Evolutionary conservation across 2,329 filamentous ascomycete genomes (phyloP).

Genomic region (Emmonsia crescens): DNA sequence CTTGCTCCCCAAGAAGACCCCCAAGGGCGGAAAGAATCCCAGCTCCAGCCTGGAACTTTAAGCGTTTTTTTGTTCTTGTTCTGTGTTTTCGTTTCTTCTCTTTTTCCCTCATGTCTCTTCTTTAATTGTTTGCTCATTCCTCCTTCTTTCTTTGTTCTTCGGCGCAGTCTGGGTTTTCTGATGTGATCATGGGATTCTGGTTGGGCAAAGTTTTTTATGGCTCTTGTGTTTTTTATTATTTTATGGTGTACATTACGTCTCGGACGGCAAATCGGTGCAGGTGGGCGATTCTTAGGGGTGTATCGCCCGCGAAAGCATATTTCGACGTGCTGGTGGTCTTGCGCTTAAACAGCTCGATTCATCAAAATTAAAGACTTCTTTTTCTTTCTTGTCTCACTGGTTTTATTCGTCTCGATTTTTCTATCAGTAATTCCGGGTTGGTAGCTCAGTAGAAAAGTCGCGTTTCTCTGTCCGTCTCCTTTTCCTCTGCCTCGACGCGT

Average conservation of each 20-base stretch:
- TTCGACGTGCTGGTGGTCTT: slow-evolving; percentile 2
- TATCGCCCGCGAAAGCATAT: slow-evolving; percentile 8
- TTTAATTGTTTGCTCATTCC: slow-evolving; percentile 31
- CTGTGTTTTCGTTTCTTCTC: slow-evolving; percentile 44
- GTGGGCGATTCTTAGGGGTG: slow-evolving; percentile 14
- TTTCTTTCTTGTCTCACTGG: not conserved
- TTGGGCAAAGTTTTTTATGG: slow-evolving; percentile 43
- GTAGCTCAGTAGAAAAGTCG: not conserved
- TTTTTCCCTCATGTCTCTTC: not conserved
- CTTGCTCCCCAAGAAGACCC: slow-evolving; percentile 97
- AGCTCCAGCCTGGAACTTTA: slow-evolving; percentile 77
- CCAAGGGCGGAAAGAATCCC: slow-evolving; percentile 81
- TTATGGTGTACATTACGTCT: slow-evolving; percentile 54
- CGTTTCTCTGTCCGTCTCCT: not conserved
- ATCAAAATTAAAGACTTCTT: not conserved
- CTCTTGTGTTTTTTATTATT: slow-evolving; percentile 35
- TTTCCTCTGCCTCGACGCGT: not conserved
- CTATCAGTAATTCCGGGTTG: not conserved
- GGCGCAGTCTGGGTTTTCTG: slow-evolving; percentile 60
- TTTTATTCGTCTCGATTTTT: not conserved
- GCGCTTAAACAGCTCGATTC: slow-evolving; percentile 1
- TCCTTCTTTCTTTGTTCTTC: slow-evolving; percentile 52
- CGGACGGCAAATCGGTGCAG: slow-evolving; percentile 39
- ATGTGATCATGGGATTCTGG: slow-evolving; percentile 69
- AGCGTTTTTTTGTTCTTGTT: slow-evolving; percentile 48